Percentiles rank a stretch among this genome's conserved stretches.
Conservation (phyloP, 2,329 filamentous ascomycete genomes). For the Cladophialophora chaetospira region DNA sequence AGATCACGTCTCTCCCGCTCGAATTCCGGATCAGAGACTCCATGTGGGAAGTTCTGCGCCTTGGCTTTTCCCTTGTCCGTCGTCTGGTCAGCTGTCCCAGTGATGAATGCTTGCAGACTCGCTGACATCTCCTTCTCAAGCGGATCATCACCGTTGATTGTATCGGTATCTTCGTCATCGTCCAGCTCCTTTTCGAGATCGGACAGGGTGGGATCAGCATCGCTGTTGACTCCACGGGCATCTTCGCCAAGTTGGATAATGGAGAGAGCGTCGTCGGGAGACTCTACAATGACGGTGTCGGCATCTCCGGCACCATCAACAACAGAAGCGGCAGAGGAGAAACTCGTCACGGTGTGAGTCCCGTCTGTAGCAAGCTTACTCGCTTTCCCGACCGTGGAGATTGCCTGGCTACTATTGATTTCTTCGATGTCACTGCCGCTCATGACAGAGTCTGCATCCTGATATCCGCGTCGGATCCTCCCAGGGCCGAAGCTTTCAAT, state of each 20-base stretch:
- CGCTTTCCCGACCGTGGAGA: conserved; percentile 41
- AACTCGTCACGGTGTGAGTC: conserved; percentile 34
- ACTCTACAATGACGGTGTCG: not conserved
- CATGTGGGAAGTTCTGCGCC: conserved; percentile 3
- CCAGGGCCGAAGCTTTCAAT: conserved; percentile 15
- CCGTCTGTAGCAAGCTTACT: conserved; percentile 42
- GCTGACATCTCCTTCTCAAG: conserved; percentile 1
- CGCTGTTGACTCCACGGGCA: not conserved
- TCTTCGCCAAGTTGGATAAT: not conserved
- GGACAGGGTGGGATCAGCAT: no score
- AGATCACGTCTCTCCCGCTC: not conserved
- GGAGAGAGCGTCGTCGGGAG: not conserved
- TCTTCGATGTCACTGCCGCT: conserved; percentile 33
- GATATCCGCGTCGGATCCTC: conserved; percentile 41
- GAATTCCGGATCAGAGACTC: not conserved
- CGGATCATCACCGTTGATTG: conserved; percentile 28
- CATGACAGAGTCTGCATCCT: conserved; percentile 23
- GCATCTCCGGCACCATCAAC: not conserved
- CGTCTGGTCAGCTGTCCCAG: not conserved
- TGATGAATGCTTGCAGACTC: not conserved
- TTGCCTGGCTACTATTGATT: conserved; percentile 34
- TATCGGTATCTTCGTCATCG: conserved; percentile 31
- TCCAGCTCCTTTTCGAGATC: not conserved
- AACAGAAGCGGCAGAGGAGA: conserved; percentile 8
- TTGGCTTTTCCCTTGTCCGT: conserved; percentile 12